phyloP scores from a whole-genome alignment of 2,329 filamentous ascomycete species.

The Zymoseptoria passerinii region DNA sequence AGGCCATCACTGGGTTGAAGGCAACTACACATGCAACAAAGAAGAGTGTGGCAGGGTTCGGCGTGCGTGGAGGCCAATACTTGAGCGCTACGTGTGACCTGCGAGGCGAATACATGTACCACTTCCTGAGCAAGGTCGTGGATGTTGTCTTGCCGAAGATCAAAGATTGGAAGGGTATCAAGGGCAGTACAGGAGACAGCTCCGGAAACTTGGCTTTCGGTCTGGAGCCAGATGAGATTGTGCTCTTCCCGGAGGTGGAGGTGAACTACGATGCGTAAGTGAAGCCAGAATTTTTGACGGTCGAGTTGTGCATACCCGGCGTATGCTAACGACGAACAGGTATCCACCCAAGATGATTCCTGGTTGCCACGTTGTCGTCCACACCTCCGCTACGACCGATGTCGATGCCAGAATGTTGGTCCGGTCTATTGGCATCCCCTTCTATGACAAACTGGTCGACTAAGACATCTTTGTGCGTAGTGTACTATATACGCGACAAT shows the following conservation, averaged over 20 bases:
- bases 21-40: conserved; percentile 62
- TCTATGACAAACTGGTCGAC: conserved; percentile 63
- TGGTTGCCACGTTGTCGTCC: conserved; percentile 72
- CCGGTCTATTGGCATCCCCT: conserved; percentile 65
- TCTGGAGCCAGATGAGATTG: conserved; percentile 64
- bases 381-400: conserved; percentile 78
- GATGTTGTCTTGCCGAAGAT: conserved; percentile 88
- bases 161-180: conserved; percentile 88
- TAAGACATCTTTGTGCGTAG: conserved; percentile 24
- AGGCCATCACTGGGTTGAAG: conserved; percentile 74
- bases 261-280: conserved; percentile 85
- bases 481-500: not conserved
- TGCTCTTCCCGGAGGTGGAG: conserved; percentile 87
- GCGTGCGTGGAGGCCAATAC: conserved; percentile 60
- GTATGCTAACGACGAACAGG: conserved; percentile 35
- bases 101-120: conserved; percentile 70
- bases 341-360: conserved; percentile 70
- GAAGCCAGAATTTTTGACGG: not conserved
- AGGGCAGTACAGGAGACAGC: conserved; percentile 69
- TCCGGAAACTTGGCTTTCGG: conserved; percentile 83
- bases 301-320: not conserved
- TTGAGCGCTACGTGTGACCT: conserved; percentile 71
- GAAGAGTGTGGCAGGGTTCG: conserved; percentile 66
- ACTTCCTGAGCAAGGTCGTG: conserved; percentile 84
- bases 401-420: conserved; percentile 73